Evolutionary conservation across 2,329 filamentous ascomycete species (phyloP), one percentile per base, ranked within the genome.

Genomic region (Cladophialophora carrionii): DNA sequence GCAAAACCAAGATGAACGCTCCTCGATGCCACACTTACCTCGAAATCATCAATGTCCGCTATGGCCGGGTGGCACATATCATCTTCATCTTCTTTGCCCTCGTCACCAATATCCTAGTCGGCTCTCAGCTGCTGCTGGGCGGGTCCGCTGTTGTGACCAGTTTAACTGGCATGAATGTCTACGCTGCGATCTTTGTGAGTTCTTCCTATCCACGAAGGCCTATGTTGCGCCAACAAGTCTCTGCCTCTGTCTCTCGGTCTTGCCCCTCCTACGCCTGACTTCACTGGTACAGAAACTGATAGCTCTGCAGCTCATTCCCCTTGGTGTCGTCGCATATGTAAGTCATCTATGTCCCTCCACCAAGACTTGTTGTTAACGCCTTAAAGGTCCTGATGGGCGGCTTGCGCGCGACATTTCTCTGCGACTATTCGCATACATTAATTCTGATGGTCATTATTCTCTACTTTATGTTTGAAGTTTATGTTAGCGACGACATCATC

Each of bases 81-180:
- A 89, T 92, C 1, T 96, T 91, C 74, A 91, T 92, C 70, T 82
- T 89, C 2, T 96, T 96, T 69, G 91, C 89, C 37, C 79, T 95
- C 14, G 88, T 90, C 76, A 96, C 91, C 37, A 92, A 95, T 72
- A 90, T 95, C 43, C 83, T 96, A 6, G 92, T 96, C 41, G 93
- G 91, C 1, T 87, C 62, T 31, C 81, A 5, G 65, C 67, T 82
- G 14, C 71, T 81, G 14, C 71, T 80, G 4, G 79, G 80, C 32
- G 80, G 79, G 83, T 3, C 75, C 62, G 78, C 78, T 0, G 78
- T 81, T 2, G 78, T 81, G 6, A 79, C 78, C 8, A 83, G 88
- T 6, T 78, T 92, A 58, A 92, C 89, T 0, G 90, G 90, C 34
- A 87, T 92, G 76, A 84, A 85, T 43, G 91, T 89, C 14, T 87